Evolutionary conservation across 2,329 filamentous ascomycete species (phyloP), one percentile per base, ranked within the genome.

Genomic region (Neoscytalidium dimidiatum): DNA sequence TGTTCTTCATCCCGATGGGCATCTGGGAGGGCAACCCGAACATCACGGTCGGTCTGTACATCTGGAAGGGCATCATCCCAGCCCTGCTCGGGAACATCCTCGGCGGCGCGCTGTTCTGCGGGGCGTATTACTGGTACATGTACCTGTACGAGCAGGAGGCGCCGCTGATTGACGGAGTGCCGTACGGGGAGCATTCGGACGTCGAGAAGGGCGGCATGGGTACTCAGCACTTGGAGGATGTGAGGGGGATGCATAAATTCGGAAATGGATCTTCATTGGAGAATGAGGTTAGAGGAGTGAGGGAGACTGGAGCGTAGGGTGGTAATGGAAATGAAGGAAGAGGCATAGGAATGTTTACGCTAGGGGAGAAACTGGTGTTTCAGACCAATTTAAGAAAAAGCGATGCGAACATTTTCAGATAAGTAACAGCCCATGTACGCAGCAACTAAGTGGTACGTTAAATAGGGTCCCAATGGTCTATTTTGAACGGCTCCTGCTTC

Each of bases 51-150:
- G 66, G 68, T 3, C 56, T 72, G 43, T 74, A 74, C 57, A 70
- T 74, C 41, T 72, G 72, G 72, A 74, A 74, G 57, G 68, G 69
- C 19, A 71, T 74, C 31, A 71, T 71, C 48, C 72, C 72, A 2
- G 67, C 71, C 3, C 23, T 67, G 5, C 31, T 73, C 11, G 70
- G 70, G 2, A 73, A 72, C 19, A 70, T 72, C 31, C 44, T 73
- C 7, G 70, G 70, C 11, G 69, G 70, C 6, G 63, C 17, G 5
- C 46, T 65, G 1, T 65, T 65, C 26, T 51, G 52, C 33, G 63
- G 63, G 0, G 63, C 23, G 6, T 65, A 65, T 28, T 65, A 65
- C 46, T 65, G 63, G 63, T 60, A 43, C 19, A 65, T 60, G 43
- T 60, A 65, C 26, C 14, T 60, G 53, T 61, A 52, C 11, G 13